phyloP scores from a whole-genome alignment of 345 rosid genomes.

The Gynandropsis gynandra region DNA sequence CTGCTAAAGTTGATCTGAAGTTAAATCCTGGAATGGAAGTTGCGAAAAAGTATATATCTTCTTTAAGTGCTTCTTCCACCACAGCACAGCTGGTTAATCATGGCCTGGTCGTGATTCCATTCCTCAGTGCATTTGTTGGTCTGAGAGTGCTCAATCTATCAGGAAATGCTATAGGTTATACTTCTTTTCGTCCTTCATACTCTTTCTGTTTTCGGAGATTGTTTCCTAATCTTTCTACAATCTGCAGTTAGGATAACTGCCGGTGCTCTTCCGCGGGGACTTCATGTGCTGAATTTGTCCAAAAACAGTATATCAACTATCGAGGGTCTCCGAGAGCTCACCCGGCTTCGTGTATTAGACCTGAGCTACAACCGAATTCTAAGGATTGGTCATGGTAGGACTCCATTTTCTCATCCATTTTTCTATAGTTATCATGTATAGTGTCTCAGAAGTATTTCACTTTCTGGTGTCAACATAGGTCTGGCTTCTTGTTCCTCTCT shows the following conservation, averaged over 20 bases:
- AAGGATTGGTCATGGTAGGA: conserved; percentile 88
- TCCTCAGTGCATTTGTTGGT: conserved; percentile 64
- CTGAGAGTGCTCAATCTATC: conserved; percentile 82
- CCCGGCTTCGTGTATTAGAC: conserved; percentile 84
- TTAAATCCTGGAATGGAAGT: conserved; percentile 63
- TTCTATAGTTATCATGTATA: conserved; percentile 11
- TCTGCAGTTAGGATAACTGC: conserved; percentile 65
- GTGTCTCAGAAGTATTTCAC: conserved; percentile 8
- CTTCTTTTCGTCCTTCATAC: neutral
- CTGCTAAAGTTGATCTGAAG: conserved; percentile 45
- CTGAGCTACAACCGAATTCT: conserved; percentile 84
- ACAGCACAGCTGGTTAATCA: conserved; percentile 71
- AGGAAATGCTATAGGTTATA: conserved; percentile 79
- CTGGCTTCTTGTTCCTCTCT: conserved; percentile 89
- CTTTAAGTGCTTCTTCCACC: conserved; percentile 57
- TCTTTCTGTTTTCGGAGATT: neutral
- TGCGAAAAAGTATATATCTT: conserved; percentile 68
- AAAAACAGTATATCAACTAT: conserved; percentile 74
- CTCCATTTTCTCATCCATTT: conserved; percentile 11
- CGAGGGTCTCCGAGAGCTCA: conserved; percentile 89
- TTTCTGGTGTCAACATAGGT: conserved; percentile 33
- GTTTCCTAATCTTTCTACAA: conserved; percentile 13
- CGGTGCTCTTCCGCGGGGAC: conserved; percentile 93
- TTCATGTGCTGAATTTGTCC: conserved; percentile 69
- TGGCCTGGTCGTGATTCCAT: conserved; percentile 68